These are phyloP conservation scores for Sergeia podlipaevii DNA, from an alignment of 208 protist species.

Conservation along the genomic window DNA sequence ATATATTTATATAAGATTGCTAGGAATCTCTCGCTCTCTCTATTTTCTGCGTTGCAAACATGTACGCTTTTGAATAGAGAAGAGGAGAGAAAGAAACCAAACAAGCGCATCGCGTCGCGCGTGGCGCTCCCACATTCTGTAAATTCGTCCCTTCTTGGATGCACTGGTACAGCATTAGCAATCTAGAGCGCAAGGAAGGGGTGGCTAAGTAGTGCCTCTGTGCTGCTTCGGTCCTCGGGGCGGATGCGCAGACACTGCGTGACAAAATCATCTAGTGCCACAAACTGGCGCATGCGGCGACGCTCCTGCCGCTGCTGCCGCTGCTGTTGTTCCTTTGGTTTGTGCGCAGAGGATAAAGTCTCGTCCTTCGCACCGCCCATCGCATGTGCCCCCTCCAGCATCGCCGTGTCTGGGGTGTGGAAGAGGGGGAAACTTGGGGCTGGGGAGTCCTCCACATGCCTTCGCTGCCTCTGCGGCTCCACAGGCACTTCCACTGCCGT, in stretches of 20 bases:
- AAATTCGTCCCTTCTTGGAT: too few species aligned
- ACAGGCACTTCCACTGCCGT: background rate
- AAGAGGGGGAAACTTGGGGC: too few species aligned
- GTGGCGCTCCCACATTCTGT: too few species aligned
- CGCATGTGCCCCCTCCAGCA: background rate
- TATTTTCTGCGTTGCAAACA: too few species aligned
- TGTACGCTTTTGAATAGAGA: too few species aligned
- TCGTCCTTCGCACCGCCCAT: background rate
- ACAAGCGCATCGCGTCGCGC: too few species aligned
- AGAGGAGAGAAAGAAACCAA: too few species aligned
- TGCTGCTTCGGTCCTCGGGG: slow-evolving; percentile 57
- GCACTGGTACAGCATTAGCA: too few species aligned
- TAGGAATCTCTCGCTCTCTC: too few species aligned
- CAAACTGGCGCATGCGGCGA: slow-evolving; percentile 32
- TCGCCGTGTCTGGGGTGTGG: background rate
- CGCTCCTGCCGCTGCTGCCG: slow-evolving; percentile 6
- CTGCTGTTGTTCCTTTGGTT: background rate
- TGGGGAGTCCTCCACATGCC: too few species aligned
- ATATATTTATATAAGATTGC: too few species aligned
- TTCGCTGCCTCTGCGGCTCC: background rate
- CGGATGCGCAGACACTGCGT: slow-evolving; percentile 40
- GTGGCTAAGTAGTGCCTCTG: slow-evolving; percentile 58
- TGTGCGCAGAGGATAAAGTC: too few species aligned
- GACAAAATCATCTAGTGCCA: slow-evolving; percentile 55
- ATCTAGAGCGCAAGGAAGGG: slow-evolving; percentile 48